Evolutionary conservation across 306 rosid genomes (phyloP), one percentile per base, ranked within the genome.

Genomic region (barrel medic (Medicago truncatula)): DNA sequence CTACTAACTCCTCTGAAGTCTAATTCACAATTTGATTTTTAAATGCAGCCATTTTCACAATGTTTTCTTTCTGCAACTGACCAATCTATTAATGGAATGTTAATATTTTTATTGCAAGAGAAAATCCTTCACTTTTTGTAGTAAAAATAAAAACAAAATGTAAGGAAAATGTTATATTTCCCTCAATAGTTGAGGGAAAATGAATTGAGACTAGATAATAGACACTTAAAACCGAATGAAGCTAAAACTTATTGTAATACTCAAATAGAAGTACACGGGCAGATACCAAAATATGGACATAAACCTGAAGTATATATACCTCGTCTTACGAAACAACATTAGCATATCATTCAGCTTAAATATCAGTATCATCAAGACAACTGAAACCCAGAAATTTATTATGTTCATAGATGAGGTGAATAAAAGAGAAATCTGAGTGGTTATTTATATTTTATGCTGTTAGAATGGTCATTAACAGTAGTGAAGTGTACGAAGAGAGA

Each of bases 11-110:
- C 18, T 68, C 60, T 10, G 13, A 56, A 57, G 41, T 46, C 21
- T 52, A 43, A 40, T 71, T 57, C 11, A 20, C 68, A 59, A 52
- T 18, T 60, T 76, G 44, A 65, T 53, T 21, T 76, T 70, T 43
- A 71, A n/a, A 74, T 64, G 77, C 67, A 61, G 70, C 23, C 52
- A 53, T 25, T 52, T 77, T 20, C 25, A 36, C 43, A 56, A 66
- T 72, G 34, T 71, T 34, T 43, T 66, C 6, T 44, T 76, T 16
- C 31, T 25, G 10, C 74, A 59, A 41, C 46, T n/a, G 43, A 23
- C 49, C 14, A 53, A 46, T 52, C 43, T 36, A 64, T 5, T 54
- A 14, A 57, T 46, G 57, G n/a, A 60, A 69, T 41, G 41, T 52
- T 23, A 18, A 52, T 41, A 65, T 77, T 47, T 49, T 65, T 36